phyloP scores from a whole-genome alignment of 805 yeast genomes.

The Candida peoriensis region DNA sequence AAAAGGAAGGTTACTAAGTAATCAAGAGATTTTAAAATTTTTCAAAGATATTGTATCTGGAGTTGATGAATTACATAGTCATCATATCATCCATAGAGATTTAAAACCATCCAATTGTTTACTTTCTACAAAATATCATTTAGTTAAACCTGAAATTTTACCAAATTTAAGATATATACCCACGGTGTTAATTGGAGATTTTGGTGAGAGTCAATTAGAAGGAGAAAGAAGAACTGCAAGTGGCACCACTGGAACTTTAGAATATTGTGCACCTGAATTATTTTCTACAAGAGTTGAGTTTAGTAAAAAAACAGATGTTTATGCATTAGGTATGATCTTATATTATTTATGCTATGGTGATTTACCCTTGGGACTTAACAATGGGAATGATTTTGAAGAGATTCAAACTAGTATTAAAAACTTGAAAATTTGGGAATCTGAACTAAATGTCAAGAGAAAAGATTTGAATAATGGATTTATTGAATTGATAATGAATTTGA shows the following conservation, averaged over 20 bases:
- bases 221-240: slow-evolving; percentile 62
- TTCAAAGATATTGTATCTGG: slow-evolving; percentile 68
- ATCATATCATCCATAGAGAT: slow-evolving; percentile 82
- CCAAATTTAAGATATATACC: slow-evolving; percentile 39
- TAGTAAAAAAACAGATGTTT: slow-evolving; percentile 69
- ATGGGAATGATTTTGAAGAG: slow-evolving; percentile 18
- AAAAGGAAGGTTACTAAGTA: slow-evolving; percentile 36
- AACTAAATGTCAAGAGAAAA: neutral
- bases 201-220: slow-evolving; percentile 81
- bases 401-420: slow-evolving; percentile 32
- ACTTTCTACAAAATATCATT: slow-evolving; percentile 29
- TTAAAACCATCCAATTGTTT: slow-evolving; percentile 86
- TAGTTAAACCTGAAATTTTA: slow-evolving; percentile 9
- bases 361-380: slow-evolving; percentile 50
- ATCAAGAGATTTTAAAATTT: slow-evolving; percentile 61
- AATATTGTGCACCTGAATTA: slow-evolving; percentile 79
- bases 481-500: slow-evolving; percentile 34
- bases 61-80: slow-evolving; percentile 62
- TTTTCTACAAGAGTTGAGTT: slow-evolving; percentile 38
- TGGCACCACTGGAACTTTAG: slow-evolving; percentile 86
- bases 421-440: slow-evolving; percentile 1
- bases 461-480: slow-evolving; percentile 27
- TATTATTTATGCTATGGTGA: slow-evolving; percentile 67
- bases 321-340: slow-evolving; percentile 79
- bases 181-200: slow-evolving; percentile 75